Percentiles rank a stretch among this genome's conserved stretches.
These are phyloP conservation scores for Gossypium lobatum DNA, from an alignment of 441 rosid genomes.

Conservation along the genomic window DNA sequence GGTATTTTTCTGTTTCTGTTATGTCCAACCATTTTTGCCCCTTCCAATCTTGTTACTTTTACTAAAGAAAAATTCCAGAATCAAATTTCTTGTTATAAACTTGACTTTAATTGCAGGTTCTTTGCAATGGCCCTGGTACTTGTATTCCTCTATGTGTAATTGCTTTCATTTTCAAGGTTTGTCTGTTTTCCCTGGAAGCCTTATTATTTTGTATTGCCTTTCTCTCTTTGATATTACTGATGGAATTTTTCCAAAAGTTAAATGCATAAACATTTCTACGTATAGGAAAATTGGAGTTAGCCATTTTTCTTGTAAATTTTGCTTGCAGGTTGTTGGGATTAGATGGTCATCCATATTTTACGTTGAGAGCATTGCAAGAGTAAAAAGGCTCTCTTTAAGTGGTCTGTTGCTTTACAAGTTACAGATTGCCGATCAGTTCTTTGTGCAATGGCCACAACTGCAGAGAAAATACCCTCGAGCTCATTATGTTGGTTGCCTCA, in stretches of 20 bases:
- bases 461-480: slow-evolving; percentile 61
- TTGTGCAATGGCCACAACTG: slow-evolving; percentile 85
- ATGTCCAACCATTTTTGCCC: not conserved
- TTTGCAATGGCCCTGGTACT: slow-evolving; percentile 94
- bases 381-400: slow-evolving; percentile 72
- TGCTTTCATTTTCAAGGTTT: slow-evolving; percentile 77
- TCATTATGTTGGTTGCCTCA: slow-evolving; percentile 72
- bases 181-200: not conserved
- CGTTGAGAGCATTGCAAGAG: slow-evolving; percentile 91
- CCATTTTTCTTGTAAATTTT: slow-evolving; percentile 5
- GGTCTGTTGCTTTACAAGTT: slow-evolving; percentile 77
- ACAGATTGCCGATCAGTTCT: slow-evolving; percentile 71
- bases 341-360: slow-evolving; percentile 79
- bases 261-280: not conserved
- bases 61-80: slow-evolving; percentile 8
- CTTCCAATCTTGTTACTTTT: not conserved
- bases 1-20: slow-evolving; percentile 36
- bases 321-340: slow-evolving; percentile 57
- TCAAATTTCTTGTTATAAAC: slow-evolving; percentile 2
- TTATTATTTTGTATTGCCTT: not conserved
- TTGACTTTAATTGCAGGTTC: slow-evolving; percentile 39
- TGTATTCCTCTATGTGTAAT: slow-evolving; percentile 78
- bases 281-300: not conserved
- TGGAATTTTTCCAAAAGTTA: not conserved
- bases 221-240: not conserved